Percentiles rank a stretch among this genome's conserved stretches.
phyloP scores from a whole-genome alignment of 345 rosid genomes.

The Syzygium jambos region DNA sequence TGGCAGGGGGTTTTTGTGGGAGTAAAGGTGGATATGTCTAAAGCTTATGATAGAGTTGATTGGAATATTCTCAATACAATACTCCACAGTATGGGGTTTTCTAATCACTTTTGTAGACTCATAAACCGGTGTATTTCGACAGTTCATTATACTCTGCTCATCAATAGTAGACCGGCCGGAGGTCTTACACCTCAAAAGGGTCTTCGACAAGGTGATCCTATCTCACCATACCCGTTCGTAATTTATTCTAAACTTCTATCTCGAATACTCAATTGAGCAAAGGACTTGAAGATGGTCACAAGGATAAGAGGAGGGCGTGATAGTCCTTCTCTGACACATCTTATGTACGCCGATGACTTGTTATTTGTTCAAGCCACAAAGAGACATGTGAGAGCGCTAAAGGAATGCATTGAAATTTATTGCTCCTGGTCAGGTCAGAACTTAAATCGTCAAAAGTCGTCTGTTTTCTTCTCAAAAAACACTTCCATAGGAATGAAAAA shows the following conservation, averaged over 20 bases:
- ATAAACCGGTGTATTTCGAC: background rate
- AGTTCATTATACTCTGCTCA: background rate
- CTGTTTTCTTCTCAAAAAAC: background rate
- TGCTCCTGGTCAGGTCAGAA: too few relatives aligned
- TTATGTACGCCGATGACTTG: background rate
- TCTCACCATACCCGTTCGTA: fast-evolving
- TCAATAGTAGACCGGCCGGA: background rate
- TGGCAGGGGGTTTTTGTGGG: background rate
- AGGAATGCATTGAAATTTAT: background rate
- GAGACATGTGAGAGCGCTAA: background rate
- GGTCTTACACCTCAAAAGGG: background rate
- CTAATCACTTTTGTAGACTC: background rate
- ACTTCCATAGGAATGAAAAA: background rate
- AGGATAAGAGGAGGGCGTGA: background rate
- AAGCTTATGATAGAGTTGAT: background rate
- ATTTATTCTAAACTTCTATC: background rate
- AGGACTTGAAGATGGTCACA: background rate
- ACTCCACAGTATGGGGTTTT: background rate
- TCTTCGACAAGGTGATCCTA: background rate
- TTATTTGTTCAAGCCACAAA: background rate
- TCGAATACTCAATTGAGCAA: background rate
- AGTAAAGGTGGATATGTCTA: background rate
- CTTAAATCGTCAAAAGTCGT: background rate
- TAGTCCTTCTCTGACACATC: background rate
- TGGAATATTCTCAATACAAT: background rate